Percentiles rank a stretch among this genome's conserved stretches.
These are phyloP conservation scores for Exutisphaerella laricina DNA, from an alignment of 2,329 filamentous ascomycete genomes.

Conservation along the genomic window DNA sequence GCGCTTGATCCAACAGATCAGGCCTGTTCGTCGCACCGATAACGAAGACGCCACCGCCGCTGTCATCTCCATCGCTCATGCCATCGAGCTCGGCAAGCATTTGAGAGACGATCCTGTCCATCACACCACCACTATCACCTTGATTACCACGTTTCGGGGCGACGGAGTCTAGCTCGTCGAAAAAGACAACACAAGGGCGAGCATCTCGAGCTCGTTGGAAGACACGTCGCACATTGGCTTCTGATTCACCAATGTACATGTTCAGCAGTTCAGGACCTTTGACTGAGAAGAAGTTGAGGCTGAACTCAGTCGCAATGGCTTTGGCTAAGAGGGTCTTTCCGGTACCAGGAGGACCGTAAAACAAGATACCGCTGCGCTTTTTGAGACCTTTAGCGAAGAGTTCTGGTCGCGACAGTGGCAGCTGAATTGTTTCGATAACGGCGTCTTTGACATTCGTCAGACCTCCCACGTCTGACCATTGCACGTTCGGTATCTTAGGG, in stretches of 20 bases:
- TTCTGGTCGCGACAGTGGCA: conserved; percentile 85
- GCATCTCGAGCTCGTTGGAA: conserved; percentile 85
- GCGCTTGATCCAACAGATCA: conserved; percentile 82
- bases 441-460: conserved; percentile 92
- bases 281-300: conserved; percentile 89
- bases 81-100: conserved; percentile 91
- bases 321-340: conserved; percentile 91
- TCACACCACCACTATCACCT: conserved; percentile 93
- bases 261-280: conserved; percentile 88
- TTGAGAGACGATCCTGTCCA: conserved; percentile 96
- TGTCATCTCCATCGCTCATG: conserved; percentile 89
- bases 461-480: conserved; percentile 93
- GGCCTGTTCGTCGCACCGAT: conserved; percentile 95
- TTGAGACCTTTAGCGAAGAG: conserved; percentile 97
- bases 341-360: conserved; percentile 86
- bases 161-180: conserved; percentile 87
- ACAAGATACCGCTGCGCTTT: conserved; percentile 88
- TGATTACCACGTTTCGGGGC: conserved; percentile 96
- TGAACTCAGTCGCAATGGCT: conserved; percentile 89
- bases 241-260: conserved; percentile 94
- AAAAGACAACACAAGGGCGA: conserved; percentile 84
- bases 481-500: conserved; percentile 95
- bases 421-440: conserved; percentile 93
- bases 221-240: conserved; percentile 83
- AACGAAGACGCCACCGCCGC: conserved; percentile 81